Evolutionary conservation across 1,284 basidiomycete species (phyloP), one percentile per base, ranked within the genome.

Genomic region (Pulveroboletus sp.): DNA sequence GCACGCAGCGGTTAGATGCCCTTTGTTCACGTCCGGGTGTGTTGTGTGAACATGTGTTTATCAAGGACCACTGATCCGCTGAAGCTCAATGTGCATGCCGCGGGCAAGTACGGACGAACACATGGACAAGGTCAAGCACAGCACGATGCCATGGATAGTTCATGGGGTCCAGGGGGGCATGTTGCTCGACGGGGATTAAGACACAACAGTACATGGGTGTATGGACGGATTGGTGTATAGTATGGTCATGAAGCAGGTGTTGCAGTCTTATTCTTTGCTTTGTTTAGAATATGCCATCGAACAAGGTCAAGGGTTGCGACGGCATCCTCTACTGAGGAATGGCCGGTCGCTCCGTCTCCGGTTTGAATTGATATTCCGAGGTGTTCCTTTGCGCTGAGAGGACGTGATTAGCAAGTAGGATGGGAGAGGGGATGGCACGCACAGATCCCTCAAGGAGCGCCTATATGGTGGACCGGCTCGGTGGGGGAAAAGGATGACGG

Each of bases 321-420:
- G 1, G 91, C 92, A 74, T 93, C 93, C 72, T 91, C 92, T 2
- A 89, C 76, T 7, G 89, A 92, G 45, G 89, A 93, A 75, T 95
- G 93, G 9, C 93, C 93, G 6, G 79, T 78, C 21, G 80, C 78
- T 1, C 81, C 84, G 42, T 82, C 87, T 33, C 87, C 88, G 12
- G 79, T 79, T 68, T 96, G 93, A 54, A 96, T 95, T 46, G 80
- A 77, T 59, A 81, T 79, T 8, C 86, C 85, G 9, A 95, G 76
- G 64, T 89, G 83, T 65, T 93, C 90, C 56, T 86, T 87, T 11
- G 83, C 86, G 37, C 90, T 93, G 59, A n/a, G 51, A 26, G 43
- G 48, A 29, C 33, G 19, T 36, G 19, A 33, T 57, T 16, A 56
- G 26, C 21, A 48, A 41, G 44, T 35, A 29, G 33, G 48, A n/a